Conservation (phyloP, 495 filamentous ascomycete genomes). For the Lentithecium fluviatile region DNA sequence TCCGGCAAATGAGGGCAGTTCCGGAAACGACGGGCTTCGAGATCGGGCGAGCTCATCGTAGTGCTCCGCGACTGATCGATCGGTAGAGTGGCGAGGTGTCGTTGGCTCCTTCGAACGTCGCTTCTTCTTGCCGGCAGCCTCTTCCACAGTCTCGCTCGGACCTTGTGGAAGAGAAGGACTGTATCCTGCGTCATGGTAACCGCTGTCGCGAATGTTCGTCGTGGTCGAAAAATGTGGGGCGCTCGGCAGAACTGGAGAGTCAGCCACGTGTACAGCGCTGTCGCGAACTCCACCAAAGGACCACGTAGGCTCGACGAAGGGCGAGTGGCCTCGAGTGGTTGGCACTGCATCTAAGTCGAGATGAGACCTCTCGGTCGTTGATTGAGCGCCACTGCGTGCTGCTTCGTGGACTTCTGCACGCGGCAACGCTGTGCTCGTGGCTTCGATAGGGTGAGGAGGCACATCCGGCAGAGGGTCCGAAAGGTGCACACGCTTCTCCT, state of each 20-base stretch:
- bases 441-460: constrained; percentile 3
- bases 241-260: constrained; percentile 46
- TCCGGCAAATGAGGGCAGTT: constrained; percentile 5
- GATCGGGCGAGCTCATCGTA: constrained; percentile 7
- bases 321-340: constrained; percentile 8
- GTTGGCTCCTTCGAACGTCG: not conserved
- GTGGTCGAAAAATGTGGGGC: constrained; percentile 29
- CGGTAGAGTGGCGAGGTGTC: not conserved
- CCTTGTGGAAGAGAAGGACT: constrained; percentile 33
- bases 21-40: constrained; percentile 30
- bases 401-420: not conserved
- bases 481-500: constrained; percentile 34
- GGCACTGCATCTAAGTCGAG: not conserved
- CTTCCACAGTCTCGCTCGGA: constrained; percentile 7
- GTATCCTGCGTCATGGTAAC: constrained; percentile 44
- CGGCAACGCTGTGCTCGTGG: not conserved
- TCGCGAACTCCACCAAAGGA: constrained; percentile 47
- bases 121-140: constrained; percentile 3
- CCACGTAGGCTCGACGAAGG: constrained; percentile 35
- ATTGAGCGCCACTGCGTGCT: not conserved
- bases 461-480: not conserved
- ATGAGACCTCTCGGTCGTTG: not conserved
- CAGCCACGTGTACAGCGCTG: constrained; percentile 52
- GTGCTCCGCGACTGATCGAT: constrained; percentile 2
- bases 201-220: constrained; percentile 43